phyloP scores from a whole-genome alignment of 2,329 filamentous ascomycete genomes.

The Venturia effusa region DNA sequence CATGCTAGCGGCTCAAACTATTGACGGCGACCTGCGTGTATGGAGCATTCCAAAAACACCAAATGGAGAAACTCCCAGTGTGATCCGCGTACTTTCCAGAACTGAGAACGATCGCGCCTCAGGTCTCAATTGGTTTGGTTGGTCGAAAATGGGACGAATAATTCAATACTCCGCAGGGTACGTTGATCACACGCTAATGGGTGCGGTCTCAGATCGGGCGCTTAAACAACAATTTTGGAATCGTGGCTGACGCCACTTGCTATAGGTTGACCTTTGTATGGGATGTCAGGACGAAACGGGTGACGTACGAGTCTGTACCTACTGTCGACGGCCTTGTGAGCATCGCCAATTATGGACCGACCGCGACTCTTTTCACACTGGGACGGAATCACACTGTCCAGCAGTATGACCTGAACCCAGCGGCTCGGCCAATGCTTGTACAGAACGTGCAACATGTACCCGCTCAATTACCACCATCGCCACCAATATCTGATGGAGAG shows the following conservation, averaged over 20 bases:
- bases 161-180: slow-evolving; percentile 87
- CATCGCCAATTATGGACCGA: slow-evolving; percentile 79
- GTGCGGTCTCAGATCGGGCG: background rate
- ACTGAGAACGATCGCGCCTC: slow-evolving; percentile 56
- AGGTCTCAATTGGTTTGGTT: slow-evolving; percentile 90
- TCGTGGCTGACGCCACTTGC: slow-evolving; percentile 9
- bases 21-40: slow-evolving; percentile 83
- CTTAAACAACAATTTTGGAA: background rate
- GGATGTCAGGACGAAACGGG: slow-evolving; percentile 97
- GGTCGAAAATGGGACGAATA: slow-evolving; percentile 96
- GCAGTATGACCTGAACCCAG: slow-evolving; percentile 84
- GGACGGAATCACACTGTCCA: slow-evolving; percentile 82
- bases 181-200: slow-evolving; percentile 29
- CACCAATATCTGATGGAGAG: slow-evolving; percentile 71
- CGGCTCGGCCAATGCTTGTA: slow-evolving; percentile 58
- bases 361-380: slow-evolving; percentile 84
- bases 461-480: slow-evolving; percentile 65
- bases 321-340: slow-evolving; percentile 73
- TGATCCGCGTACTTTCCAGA: slow-evolving; percentile 77
- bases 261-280: slow-evolving; percentile 75
- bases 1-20: slow-evolving; percentile 89
- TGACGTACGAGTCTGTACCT: slow-evolving; percentile 79
- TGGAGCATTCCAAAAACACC: slow-evolving; percentile 89
- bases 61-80: slow-evolving; percentile 65
- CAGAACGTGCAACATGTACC: slow-evolving; percentile 80